Base-by-base conservation (phyloP, 2,329 filamentous ascomycete species). In the Trichoderma asperellum region DNA sequence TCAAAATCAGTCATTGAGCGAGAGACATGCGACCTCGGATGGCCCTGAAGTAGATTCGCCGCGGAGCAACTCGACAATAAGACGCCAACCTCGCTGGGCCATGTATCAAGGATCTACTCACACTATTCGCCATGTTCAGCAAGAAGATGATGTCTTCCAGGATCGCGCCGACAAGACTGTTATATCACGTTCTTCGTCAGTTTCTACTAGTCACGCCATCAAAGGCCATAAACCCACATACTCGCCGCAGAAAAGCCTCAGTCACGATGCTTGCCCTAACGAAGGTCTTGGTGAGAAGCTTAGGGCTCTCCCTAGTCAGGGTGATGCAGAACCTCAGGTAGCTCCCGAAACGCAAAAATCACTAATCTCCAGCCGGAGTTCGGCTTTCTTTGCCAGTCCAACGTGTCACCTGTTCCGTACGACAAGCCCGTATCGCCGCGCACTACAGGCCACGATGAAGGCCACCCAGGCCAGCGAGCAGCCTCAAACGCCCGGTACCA, bases 371-470 rank as follows among this genome's bases (percentile, higher is more conserved):
- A 79, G 83, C 61, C 79, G 82, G 27, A 83, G 80, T 69, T 85
- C 84, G 1, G 82, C 81, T 0, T 85, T 87, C 72, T 86, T 86
- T 72, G 84, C 82, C 1, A 88, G 85, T 56, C 83, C 84, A 2
- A 77, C 81, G 1, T 82, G 81, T 18, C 83, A 86, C 70, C 76
- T 87, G 0, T 87, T 88, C 70, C 81, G 86, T 34, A 85, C 85
- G 0, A 79, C 82, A 32, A 89, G 86, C 66, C 86, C 87, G 0
- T 90, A 85, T 72, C 83, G 87, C 3, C 83, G 83, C 32, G 84
- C 83, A 2, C 73, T 89, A 37, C 82, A 80, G 56, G 81, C 82
- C 61, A 83, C 77, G 1, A 86, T 86, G 73, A 78, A 79, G 68
- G 74, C 78, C 8, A 78, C 78, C 18, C 73, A 80, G 8, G 74